These are phyloP conservation scores for Boletus edulis DNA, from an alignment of 768 basidiomycete species.

Conservation along the genomic window DNA sequence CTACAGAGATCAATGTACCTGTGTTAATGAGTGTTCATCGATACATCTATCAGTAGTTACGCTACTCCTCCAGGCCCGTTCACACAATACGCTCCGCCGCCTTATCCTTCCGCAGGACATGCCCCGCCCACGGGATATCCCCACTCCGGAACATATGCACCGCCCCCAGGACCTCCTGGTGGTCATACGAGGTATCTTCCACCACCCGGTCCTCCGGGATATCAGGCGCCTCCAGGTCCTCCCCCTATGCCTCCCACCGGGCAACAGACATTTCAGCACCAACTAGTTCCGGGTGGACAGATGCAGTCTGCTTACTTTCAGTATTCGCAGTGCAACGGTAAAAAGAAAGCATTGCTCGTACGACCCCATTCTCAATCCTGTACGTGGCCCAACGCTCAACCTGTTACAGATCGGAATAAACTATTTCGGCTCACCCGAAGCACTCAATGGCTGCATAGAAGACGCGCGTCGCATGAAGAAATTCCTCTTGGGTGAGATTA, in stretches of 20 bases:
- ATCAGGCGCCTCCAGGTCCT: constrained; percentile 27
- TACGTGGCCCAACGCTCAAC: neutral
- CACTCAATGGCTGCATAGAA: constrained; percentile 86
- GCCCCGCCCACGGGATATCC: constrained; percentile 13
- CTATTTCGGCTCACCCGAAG: constrained; percentile 66
- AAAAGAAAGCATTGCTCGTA: constrained; percentile 86
- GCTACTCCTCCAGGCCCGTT: constrained; percentile 8
- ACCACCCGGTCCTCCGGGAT: constrained; percentile 2
- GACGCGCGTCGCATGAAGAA: constrained; percentile 78
- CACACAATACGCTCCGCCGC: neutral
- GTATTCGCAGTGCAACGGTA: constrained; percentile 87
- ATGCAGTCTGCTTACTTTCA: constrained; percentile 68
- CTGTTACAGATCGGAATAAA: constrained; percentile 78
- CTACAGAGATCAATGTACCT: neutral
- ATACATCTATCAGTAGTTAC: constrained; percentile 33
- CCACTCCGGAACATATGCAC: constrained; percentile 8
- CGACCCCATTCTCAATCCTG: constrained; percentile 24
- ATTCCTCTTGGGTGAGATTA: constrained; percentile 69
- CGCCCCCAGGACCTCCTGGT: constrained; percentile 18
- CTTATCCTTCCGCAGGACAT: constrained; percentile 20
- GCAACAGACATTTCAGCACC: constrained; percentile 63
- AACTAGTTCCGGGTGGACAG: constrained; percentile 45
- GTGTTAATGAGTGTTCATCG: no score
- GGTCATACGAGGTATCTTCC: neutral
- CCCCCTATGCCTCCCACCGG: constrained; percentile 54